Percentiles rank a stretch among this genome's conserved stretches.
phyloP scores from a whole-genome alignment of 495 filamentous ascomycete genomes.

The Penicillium riverlandense region DNA sequence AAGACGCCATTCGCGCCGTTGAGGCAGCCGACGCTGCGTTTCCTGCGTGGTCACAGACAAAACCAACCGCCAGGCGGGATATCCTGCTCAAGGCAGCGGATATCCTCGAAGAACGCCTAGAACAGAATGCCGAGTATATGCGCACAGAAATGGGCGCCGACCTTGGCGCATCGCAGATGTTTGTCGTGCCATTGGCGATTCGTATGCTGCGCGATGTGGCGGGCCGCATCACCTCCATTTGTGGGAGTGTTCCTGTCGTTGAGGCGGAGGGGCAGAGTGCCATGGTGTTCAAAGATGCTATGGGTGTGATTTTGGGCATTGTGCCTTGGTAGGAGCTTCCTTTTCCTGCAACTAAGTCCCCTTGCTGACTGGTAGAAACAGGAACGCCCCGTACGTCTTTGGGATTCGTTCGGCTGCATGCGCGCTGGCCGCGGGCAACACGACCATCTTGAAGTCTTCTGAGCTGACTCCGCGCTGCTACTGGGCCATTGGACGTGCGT shows the following conservation, averaged over 20 bases:
- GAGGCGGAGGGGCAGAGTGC: constrained; percentile 49
- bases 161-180: constrained; percentile 35
- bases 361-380: constrained; percentile 13
- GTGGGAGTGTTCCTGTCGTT: constrained; percentile 57
- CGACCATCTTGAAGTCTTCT: constrained; percentile 65
- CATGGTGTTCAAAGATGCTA: constrained; percentile 69
- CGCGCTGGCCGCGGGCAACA: constrained; percentile 78
- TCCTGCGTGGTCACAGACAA: constrained; percentile 61
- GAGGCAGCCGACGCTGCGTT: constrained; percentile 63
- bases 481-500: constrained; percentile 59
- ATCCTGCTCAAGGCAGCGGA: constrained; percentile 69
- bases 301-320: constrained; percentile 73
- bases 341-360: neutral
- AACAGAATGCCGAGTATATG: constrained; percentile 57
- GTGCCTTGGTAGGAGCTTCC: constrained; percentile 61
- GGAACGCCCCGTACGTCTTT: constrained; percentile 60
- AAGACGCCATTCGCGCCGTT: constrained; percentile 56
- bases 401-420: constrained; percentile 61
- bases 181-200: constrained; percentile 52
- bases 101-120: constrained; percentile 52
- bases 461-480: constrained; percentile 69
- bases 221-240: constrained; percentile 53
- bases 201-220: constrained; percentile 67
- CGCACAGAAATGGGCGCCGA: constrained; percentile 64
- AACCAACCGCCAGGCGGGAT: constrained; percentile 56